A percentile compares a stretch with the other conserved stretches of the same genome.
Evolutionary conservation across 1,284 basidiomycete genomes (phyloP).

Genomic region (Cryptococcus sp.): DNA sequence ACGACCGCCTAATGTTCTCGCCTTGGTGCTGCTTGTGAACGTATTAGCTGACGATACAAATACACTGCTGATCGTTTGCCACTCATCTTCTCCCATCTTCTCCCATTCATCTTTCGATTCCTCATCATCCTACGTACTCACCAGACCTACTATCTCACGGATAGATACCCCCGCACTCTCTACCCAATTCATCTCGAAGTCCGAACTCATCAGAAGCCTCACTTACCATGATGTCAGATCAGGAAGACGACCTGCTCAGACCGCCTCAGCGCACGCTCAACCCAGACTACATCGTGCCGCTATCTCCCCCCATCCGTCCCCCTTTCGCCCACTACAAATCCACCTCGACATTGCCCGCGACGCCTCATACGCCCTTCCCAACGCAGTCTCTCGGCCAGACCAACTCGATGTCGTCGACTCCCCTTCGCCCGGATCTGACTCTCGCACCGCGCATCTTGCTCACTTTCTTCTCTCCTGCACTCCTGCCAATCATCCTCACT

Average conservation of each 20-base stretch:
- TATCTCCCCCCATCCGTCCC: constrained; percentile 34
- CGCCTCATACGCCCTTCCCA: constrained; percentile 35
- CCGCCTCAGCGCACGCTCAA: constrained; percentile 20
- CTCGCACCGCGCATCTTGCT: constrained; percentile 79
- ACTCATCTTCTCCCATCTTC: too few species aligned
- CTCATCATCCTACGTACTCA: too few species aligned
- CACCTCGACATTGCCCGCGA: constrained; percentile 32
- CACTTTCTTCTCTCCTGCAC: constrained; percentile 65
- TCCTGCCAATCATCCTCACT: constrained; percentile 83
- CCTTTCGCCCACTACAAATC: constrained; percentile 38
- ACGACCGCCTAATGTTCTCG: too few species aligned
- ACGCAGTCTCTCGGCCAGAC: constrained; percentile 1
- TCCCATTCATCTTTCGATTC: too few species aligned
- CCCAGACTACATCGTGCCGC: constrained; percentile 35
- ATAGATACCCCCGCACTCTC: too few species aligned
- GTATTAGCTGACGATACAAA: too few species aligned
- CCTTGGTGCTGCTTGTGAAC: too few species aligned
- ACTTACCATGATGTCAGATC: too few species aligned
- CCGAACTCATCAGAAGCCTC: too few species aligned
- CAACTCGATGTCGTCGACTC: constrained; percentile 9
- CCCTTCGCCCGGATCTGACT: constrained; percentile 76
- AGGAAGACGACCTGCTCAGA: constrained; percentile 1
- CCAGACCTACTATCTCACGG: too few species aligned
- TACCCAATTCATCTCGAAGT: too few species aligned
- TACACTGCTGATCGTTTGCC: too few species aligned